Evolutionary conservation across 2,329 filamentous ascomycete species (phyloP).

Genomic region (Pestalotiopsis fici): DNA sequence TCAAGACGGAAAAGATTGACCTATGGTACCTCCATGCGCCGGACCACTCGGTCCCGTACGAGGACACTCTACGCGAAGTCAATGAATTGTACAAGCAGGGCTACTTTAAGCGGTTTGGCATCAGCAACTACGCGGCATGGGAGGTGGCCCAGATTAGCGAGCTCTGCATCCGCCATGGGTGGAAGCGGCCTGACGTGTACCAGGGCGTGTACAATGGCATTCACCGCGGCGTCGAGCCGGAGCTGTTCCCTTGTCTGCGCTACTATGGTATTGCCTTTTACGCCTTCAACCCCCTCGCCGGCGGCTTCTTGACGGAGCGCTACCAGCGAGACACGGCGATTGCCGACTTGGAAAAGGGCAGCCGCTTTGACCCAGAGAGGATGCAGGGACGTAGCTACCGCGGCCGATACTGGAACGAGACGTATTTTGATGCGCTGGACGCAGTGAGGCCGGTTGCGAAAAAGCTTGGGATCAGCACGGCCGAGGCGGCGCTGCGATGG

Average conservation of each 20-base stretch:
- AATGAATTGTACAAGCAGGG: constrained; percentile 39
- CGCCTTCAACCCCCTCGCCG: constrained; percentile 35
- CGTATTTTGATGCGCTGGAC: constrained; percentile 12
- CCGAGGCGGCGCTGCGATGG: constrained; percentile 12
- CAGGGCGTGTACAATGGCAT: constrained; percentile 50
- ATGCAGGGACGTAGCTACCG: constrained; percentile 4
- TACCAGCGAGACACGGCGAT: background rate
- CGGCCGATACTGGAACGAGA: constrained; percentile 7
- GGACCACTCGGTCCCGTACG: constrained; percentile 42
- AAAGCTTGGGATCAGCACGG: constrained; percentile 7
- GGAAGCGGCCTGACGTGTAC: constrained; percentile 43
- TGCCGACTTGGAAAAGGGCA: background rate
- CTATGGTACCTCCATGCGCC: constrained; percentile 45
- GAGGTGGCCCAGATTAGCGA: constrained; percentile 44
- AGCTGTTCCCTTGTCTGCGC: constrained; percentile 42
- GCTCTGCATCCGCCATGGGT: constrained; percentile 42
- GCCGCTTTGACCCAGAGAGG: constrained; percentile 8
- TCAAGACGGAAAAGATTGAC: constrained; percentile 24
- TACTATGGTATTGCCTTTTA: constrained; percentile 43
- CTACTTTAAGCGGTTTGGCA: constrained; percentile 44
- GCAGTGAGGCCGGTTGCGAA: background rate
- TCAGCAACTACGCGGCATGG: constrained; percentile 45
- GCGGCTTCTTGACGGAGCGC: constrained; percentile 12
- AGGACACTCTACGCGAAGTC: constrained; percentile 41
- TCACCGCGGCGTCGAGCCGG: constrained; percentile 39